Conservation (phyloP, 352 stramenopile species). For the Phytophthora meadii region DNA sequence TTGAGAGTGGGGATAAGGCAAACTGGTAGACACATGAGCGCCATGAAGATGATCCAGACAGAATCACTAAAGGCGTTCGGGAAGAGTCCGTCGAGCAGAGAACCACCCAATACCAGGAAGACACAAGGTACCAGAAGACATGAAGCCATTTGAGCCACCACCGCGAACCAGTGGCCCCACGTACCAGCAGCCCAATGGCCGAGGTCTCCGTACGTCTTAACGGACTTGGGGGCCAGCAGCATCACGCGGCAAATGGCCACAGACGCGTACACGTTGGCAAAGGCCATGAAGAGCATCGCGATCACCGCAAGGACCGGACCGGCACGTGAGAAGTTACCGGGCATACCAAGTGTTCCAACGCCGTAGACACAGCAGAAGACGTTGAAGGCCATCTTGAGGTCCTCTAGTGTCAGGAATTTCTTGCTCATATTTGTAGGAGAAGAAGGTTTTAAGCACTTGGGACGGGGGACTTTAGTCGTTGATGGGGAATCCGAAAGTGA, state of each 20-base stretch:
- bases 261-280: conserved; percentile 64
- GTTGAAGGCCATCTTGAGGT: conserved; percentile 61
- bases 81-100: conserved; percentile 51
- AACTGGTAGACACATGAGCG: conserved; percentile 50
- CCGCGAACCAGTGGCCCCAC: conserved; percentile 51
- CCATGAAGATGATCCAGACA: conserved; percentile 71
- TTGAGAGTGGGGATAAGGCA: conserved; percentile 66
- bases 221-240: conserved; percentile 48
- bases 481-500: conserved; percentile 33
- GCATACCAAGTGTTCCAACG: conserved; percentile 21
- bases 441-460: background rate
- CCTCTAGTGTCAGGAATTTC: conserved; percentile 55
- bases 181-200: conserved; percentile 54
- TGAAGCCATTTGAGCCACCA: conserved; percentile 52
- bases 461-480: conserved; percentile 14
- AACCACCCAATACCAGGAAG: conserved; percentile 62
- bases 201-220: conserved; percentile 62
- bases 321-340: conserved; percentile 52
- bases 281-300: conserved; percentile 63
- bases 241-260: conserved; percentile 57
- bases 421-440: conserved; percentile 26
- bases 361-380: conserved; percentile 21
- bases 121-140: conserved; percentile 57
- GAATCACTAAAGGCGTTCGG: conserved; percentile 46
- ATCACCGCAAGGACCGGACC: conserved; percentile 46